Evolutionary conservation across 306 rosid genomes (phyloP).

Genomic region (Cicer yamashitae): DNA sequence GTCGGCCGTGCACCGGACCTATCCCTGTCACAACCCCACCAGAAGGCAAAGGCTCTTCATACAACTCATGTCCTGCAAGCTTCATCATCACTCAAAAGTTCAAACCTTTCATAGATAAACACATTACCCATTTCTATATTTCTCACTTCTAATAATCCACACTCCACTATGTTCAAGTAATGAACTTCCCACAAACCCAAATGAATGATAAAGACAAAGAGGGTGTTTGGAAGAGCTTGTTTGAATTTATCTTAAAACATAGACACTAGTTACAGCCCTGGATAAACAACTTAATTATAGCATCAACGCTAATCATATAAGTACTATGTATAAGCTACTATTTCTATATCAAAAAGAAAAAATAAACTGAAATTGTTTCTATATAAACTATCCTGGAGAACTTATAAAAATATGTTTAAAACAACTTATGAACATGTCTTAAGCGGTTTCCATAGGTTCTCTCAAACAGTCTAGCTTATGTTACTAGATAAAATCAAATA

Average conservation of each 20-base stretch:
- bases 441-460: too few relatives aligned
- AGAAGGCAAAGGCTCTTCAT: slow-evolving; percentile 81
- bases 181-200: slow-evolving; percentile 27
- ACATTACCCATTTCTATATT: slow-evolving; percentile 27
- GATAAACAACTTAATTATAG: background rate
- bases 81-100: slow-evolving; percentile 53
- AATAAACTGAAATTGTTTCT: background rate
- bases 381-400: too few relatives aligned
- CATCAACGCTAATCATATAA: background rate
- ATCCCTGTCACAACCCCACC: slow-evolving; percentile 91
- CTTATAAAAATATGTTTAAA: too few relatives aligned
- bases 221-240: background rate
- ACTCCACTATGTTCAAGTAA: background rate
- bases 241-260: background rate
- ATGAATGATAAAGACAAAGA: background rate
- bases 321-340: background rate
- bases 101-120: slow-evolving; percentile 31
- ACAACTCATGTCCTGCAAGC: slow-evolving; percentile 95
- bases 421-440: too few relatives aligned
- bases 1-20: slow-evolving; percentile 89
- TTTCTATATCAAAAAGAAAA: background rate
- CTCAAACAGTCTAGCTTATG: too few relatives aligned
- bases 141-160: slow-evolving; percentile 23
- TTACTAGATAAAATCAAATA: too few relatives aligned
- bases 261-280: too few relatives aligned